These are phyloP conservation scores for Eucommia ulmoides DNA, from an alignment of 257 asterid genomes.

Conservation along the genomic window DNA sequence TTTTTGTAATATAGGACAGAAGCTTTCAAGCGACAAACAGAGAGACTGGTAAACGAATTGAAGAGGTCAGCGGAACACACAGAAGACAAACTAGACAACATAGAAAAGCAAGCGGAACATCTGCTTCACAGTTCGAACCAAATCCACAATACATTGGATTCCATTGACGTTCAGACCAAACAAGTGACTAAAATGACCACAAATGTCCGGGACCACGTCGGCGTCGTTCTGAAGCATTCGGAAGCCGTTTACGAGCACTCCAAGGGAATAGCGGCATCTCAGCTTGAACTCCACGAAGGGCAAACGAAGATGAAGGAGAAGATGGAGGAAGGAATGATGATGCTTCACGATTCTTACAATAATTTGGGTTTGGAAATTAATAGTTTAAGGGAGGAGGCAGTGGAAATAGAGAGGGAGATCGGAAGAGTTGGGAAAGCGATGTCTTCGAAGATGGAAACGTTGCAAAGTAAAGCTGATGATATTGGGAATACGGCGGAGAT, in stretches of 20 bases:
- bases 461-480: conserved; percentile 62
- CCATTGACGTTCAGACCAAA: conserved; percentile 39
- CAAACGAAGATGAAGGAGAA: conserved; percentile 56
- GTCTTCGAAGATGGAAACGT: conserved; percentile 39
- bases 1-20: conserved; percentile 32
- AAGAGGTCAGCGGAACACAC: conserved; percentile 53
- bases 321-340: conserved; percentile 45
- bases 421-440: conserved; percentile 55
- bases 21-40: conserved; percentile 59
- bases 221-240: conserved; percentile 37
- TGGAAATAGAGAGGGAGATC: conserved; percentile 59
- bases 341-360: conserved; percentile 36
- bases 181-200: conserved; percentile 38
- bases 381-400: conserved; percentile 42
- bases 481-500: conserved; percentile 45
- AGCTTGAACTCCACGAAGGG: conserved; percentile 40
- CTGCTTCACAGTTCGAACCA: conserved; percentile 32
- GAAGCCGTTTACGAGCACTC: conserved; percentile 51
- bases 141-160: conserved; percentile 41
- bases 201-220: conserved; percentile 41
- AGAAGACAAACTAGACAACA: conserved; percentile 37
- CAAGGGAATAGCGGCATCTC: conserved; percentile 53
- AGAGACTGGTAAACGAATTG: conserved; percentile 68
- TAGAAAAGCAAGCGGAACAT: conserved; percentile 40
- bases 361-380: conserved; percentile 41